phyloP scores from a whole-genome alignment of 2,329 filamentous ascomycete genomes.

The Ceratocystis papillata region DNA sequence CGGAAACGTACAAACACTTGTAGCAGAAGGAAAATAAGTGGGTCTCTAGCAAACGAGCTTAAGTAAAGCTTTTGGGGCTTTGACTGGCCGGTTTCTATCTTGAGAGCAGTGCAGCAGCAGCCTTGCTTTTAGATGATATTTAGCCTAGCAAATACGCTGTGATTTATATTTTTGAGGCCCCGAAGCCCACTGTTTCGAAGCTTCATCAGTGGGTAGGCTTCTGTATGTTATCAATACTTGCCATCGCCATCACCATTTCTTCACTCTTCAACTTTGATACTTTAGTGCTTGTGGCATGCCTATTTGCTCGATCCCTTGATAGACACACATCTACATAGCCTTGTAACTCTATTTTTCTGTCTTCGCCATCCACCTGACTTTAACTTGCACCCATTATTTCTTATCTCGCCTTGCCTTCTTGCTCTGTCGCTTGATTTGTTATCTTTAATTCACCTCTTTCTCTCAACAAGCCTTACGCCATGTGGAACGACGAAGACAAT shows the following conservation, averaged over 20 bases:
- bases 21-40: background rate
- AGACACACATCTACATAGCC: background rate
- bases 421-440: background rate
- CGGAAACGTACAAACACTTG: too few species aligned
- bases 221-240: background rate
- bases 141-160: background rate
- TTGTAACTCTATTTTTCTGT: background rate
- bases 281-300: background rate
- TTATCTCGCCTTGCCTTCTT: background rate
- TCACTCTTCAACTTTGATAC: background rate
- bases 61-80: too few species aligned
- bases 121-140: background rate
- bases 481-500: conserved; percentile 99
- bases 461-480: conserved; percentile 33
- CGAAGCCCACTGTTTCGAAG: background rate
- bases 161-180: background rate
- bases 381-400: background rate
- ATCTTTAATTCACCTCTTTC: background rate
- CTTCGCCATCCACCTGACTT: background rate
- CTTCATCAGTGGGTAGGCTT: background rate
- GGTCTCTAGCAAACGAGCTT: conserved; percentile 8
- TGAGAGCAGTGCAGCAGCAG: too few species aligned
- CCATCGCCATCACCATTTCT: background rate
- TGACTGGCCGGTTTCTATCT: too few species aligned
- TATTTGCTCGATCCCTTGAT: background rate